A percentile compares a stretch with the other conserved stretches of the same genome.
Evolutionary conservation across 1,284 basidiomycete species (phyloP).

Genomic region (Anthracocystis walkeri): DNA sequence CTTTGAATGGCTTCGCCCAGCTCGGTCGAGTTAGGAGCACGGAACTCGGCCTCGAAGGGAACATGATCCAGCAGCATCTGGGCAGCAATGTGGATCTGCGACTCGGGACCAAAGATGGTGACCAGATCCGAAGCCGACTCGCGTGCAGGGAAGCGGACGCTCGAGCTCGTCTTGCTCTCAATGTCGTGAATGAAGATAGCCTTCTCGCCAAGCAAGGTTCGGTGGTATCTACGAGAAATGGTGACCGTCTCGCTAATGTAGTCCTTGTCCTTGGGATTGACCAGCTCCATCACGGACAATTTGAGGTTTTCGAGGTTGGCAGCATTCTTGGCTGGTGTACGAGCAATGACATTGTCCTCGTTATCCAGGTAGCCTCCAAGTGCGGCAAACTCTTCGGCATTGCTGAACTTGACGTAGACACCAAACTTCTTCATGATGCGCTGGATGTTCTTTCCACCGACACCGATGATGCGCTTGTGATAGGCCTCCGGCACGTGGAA

Average conservation of each 20-base stretch:
- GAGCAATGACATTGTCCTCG: constrained; percentile 96
- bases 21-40: constrained; percentile 82
- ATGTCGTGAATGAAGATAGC: constrained; percentile 97
- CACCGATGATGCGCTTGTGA: constrained; percentile 99
- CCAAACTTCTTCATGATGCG: constrained; percentile 99
- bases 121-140: constrained; percentile 92
- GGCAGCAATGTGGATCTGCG: constrained; percentile 94
- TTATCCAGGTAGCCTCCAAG: constrained; percentile 96
- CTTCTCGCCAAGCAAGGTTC: constrained; percentile 93
- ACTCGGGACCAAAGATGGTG: constrained; percentile 93
- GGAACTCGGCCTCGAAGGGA: constrained; percentile 95
- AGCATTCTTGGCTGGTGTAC: constrained; percentile 97
- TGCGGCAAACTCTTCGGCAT: constrained; percentile 95
- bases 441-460: constrained; percentile 97
- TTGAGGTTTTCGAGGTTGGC: constrained; percentile 95
- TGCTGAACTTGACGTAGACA: constrained; percentile 99
- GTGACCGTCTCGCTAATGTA: constrained; percentile 92
- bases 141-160: constrained; percentile 93
- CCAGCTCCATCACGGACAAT: constrained; percentile 95
- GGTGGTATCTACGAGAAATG: constrained; percentile 93
- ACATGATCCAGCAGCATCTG: constrained; percentile 95
- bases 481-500: constrained; percentile 99
- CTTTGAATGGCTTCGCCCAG: constrained; percentile 80
- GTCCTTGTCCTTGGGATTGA: constrained; percentile 97
- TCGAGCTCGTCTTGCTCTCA: constrained; percentile 93